These are phyloP conservation scores for Trichoderma harzianum DNA, from an alignment of 2,329 filamentous ascomycete species.

Conservation along the genomic window DNA sequence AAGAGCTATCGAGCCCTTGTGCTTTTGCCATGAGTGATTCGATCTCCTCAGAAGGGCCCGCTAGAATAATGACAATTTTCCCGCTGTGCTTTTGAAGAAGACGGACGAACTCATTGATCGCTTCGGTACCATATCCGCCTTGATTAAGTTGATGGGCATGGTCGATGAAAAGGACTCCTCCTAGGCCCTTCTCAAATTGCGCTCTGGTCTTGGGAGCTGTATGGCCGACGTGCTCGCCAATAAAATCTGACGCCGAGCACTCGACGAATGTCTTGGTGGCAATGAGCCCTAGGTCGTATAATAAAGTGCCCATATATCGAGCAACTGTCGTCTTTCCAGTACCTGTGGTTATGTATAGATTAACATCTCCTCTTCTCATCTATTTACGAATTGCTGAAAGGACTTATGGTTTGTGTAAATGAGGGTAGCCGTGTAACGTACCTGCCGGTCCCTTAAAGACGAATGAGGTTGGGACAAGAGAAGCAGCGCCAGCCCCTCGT, in stretches of 20 bases:
- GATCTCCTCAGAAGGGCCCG: background rate
- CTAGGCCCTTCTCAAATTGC: background rate
- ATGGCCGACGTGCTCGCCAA: background rate
- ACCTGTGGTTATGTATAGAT: background rate
- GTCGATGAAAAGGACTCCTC: background rate
- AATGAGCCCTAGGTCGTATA: background rate
- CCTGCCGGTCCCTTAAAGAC: background rate
- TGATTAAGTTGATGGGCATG: background rate
- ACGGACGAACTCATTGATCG: background rate
- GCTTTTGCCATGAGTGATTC: background rate
- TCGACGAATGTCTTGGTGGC: background rate
- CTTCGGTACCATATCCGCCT: background rate
- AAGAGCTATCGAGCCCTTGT: background rate
- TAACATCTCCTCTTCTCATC: background rate
- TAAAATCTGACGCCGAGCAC: background rate
- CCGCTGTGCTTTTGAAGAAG: background rate
- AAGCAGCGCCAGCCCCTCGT: background rate
- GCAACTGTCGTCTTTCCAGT: constrained; percentile 4
- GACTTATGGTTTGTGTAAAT: background rate
- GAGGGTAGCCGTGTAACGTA: background rate
- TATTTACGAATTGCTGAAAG: background rate
- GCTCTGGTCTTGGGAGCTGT: background rate
- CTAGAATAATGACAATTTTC: background rate
- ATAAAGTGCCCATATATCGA: background rate
- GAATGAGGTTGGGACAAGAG: background rate